A percentile compares a stretch with the other conserved stretches of the same genome.
phyloP scores from a whole-genome alignment of 345 rosid species.

The Cardamine chenopodiifolia region DNA sequence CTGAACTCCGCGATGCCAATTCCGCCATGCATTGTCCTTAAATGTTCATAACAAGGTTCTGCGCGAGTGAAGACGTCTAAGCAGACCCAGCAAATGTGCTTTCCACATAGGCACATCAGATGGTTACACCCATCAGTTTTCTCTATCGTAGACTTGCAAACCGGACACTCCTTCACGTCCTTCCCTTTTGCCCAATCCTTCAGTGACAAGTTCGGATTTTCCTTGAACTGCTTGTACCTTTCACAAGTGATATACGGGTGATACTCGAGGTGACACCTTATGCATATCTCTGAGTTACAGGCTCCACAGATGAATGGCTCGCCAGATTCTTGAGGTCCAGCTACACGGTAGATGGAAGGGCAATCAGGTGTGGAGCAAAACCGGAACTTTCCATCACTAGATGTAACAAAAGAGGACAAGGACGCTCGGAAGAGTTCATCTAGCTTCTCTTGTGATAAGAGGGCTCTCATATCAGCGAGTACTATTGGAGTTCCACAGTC shows the following conservation, averaged over 20 bases:
- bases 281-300: constrained; percentile 72
- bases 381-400: constrained; percentile 63
- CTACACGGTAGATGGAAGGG: constrained; percentile 68
- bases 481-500: constrained; percentile 58
- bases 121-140: constrained; percentile 90
- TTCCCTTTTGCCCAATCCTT: constrained; percentile 80
- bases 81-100: constrained; percentile 88
- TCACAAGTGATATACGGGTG: constrained; percentile 75
- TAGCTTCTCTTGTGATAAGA: constrained; percentile 61
- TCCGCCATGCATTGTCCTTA: constrained; percentile 39
- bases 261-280: constrained; percentile 73
- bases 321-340: constrained; percentile 39
- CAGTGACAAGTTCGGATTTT: constrained; percentile 77
- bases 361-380: constrained; percentile 94
- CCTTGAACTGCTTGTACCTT: constrained; percentile 67
- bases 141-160: constrained; percentile 71
- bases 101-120: constrained; percentile 74
- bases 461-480: constrained; percentile 62
- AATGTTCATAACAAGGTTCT: constrained; percentile 61
- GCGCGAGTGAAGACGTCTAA: constrained; percentile 48
- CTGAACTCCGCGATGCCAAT: constrained; percentile 19
- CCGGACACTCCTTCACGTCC: constrained; percentile 73
- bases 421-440: constrained; percentile 88
- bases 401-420: constrained; percentile 60
- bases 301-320: constrained; percentile 79